Base-by-base conservation (phyloP, 805 yeast species). In the Ogataea paradorogensis region DNA sequence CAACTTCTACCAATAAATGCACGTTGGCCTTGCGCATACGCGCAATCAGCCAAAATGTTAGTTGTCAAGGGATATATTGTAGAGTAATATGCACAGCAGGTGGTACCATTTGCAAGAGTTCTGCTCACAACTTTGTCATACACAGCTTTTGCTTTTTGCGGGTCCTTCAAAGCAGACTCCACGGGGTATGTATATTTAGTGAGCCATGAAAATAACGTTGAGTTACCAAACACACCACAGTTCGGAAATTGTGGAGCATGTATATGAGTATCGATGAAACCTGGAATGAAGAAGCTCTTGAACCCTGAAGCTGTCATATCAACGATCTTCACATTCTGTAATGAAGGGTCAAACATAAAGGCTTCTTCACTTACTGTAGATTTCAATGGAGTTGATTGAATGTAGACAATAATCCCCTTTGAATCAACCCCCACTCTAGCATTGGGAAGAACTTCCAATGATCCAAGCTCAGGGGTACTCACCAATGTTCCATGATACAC, bases 1-100 rank as follows among this genome's bases (percentile, higher is more conserved):
- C 96, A 90, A 15, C 87, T 95, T 50, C 90, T 79, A 3, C 97
- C 97, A 30, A 89, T 78, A 37, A 83, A 73, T 0, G 95, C 95
- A 43, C 95, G 69, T 61, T 88, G 96, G 23, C 95, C 95, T 25
- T 63, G 51, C 24, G 65, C 43, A 14, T 77, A 63, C 27, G 89
- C 77, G 14, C 84, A 61, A 40, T 80, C 82, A 2, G 95, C 95
- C 55, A 89, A 73, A 26, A 80, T 51, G 35, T 80, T 80, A 2
- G 95, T 76, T 4, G 95, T 80, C 6, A 71, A 73, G 0, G 78
- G 65, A 56, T 89, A 43, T 13, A 45, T 38, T 9, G 48, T 45
- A 13, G 48, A 88, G 58, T 78, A 89, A 65, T 90, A 89, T 0
- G 90, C 72, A 0, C 95, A 95, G 45, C 88, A 80, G 0, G 97